Base-by-base conservation (phyloP, 163 green algal species). In the Coccomyxa subellipsoidea region DNA sequence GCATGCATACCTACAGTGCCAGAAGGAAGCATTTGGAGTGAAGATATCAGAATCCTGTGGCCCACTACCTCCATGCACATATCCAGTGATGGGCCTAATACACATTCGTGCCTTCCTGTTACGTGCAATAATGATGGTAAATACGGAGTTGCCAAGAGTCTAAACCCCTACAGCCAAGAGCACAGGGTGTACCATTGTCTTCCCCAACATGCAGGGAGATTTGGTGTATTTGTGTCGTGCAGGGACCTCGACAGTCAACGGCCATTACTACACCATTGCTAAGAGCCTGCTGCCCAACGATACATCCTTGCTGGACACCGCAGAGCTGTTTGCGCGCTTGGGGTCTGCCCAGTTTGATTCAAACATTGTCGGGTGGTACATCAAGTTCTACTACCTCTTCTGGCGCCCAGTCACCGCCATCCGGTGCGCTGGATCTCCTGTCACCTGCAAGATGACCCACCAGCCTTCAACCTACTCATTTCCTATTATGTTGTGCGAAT, bases 361-460 rank as follows among this genome's bases (percentile, higher is more conserved):
- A 69, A 59, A 34, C 18, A 2, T 47, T 36, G 73, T 36, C 36
- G 81, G 38, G 29, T 85, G 81, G 81, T 82, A 69, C 59, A 53
- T 85, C 54, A 85, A 85, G 59, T 85, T 80, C 37, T 54, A 37
- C 32, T 37, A 31, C 36, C 81, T 85, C 27, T 82, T 82, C 76
- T 85, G 81, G 81, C 59, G 81, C 5, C 81, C 81, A 38, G 34
- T 85, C 54, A 85, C 81, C 37, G 81, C 81, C 15, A 85, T 85
- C 38, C 36, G 66, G 80, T 83, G 36, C 5, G 69, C 34, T 69
- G 8, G 4, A 15, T 15, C 25, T 78, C 75, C 27, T 36, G 34
- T 5, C n/a, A 23, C 31, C 77, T n/a, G 32, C n/a, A n/a, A n/a
- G n/a, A n/a, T n/a, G n/a, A n/a, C n/a, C n/a, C n/a, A n/a, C n/a